A percentile compares a stretch with the other conserved stretches of the same genome.
Conservation (phyloP, 352 stramenopile species). For the Phytophthora citricola region DNA sequence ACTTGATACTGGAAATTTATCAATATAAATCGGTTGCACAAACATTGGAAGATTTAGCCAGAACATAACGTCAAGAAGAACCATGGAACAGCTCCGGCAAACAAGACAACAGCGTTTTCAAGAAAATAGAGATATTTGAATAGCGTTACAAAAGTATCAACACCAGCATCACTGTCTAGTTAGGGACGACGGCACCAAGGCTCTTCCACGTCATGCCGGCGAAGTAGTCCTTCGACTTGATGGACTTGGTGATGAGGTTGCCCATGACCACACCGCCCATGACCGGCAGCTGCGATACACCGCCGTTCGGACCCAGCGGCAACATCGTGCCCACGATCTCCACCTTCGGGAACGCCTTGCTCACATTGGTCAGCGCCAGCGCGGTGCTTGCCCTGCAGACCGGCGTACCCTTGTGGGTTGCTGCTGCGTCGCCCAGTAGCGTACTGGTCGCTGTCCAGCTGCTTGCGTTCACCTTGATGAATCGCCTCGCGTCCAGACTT, state of each 20-base stretch:
- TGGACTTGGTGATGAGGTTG: slow-evolving; percentile 53
- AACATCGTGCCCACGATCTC: slow-evolving; percentile 44
- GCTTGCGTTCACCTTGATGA: slow-evolving; percentile 53
- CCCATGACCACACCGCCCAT: slow-evolving; percentile 57
- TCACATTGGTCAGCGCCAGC: slow-evolving; percentile 37
- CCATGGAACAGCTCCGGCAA: too few relatives aligned
- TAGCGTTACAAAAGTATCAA: slow-evolving; percentile 5
- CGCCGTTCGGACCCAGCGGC: slow-evolving; percentile 58
- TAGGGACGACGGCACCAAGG: slow-evolving; percentile 39
- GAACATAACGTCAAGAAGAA: too few relatives aligned
- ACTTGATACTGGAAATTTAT: too few relatives aligned
- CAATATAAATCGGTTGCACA: too few relatives aligned
- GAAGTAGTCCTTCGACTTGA: slow-evolving; percentile 65
- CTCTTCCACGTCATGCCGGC: slow-evolving; percentile 42
- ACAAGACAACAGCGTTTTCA: too few relatives aligned
- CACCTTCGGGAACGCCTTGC: slow-evolving; percentile 51
- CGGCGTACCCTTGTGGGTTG: slow-evolving; percentile 50
- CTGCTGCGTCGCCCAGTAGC: slow-evolving; percentile 59
- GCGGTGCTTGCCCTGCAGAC: slow-evolving; percentile 53
- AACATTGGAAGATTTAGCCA: too few relatives aligned
- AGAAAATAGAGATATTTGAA: neutral
- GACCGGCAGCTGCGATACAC: slow-evolving; percentile 59
- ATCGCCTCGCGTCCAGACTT: slow-evolving; percentile 41
- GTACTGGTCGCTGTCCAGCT: slow-evolving; percentile 54
- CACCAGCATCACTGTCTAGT: slow-evolving; percentile 15